Percentiles rank a stretch among this genome's conserved stretches.
Conservation (phyloP, 2,329 filamentous ascomycete genomes). For the Bipolaris cookei region DNA sequence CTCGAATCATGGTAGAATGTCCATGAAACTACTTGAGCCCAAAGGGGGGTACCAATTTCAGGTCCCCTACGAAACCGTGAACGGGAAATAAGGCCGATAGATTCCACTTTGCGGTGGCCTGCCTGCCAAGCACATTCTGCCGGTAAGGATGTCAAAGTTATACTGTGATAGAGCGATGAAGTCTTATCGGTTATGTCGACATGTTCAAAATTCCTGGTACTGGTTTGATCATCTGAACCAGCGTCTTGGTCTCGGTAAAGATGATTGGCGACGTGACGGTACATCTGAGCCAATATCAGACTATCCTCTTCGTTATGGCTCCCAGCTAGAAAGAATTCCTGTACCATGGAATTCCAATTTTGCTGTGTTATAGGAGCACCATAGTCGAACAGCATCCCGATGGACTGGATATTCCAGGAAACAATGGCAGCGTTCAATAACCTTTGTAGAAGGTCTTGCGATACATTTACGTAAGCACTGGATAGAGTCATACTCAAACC, state of each 20-base stretch:
- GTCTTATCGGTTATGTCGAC: too few relatives aligned
- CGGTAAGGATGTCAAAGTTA: background rate
- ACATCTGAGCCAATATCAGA: background rate
- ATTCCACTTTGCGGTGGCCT: background rate
- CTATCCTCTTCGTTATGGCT: too few relatives aligned
- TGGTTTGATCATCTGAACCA: background rate
- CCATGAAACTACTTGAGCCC: background rate
- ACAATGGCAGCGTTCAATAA: background rate
- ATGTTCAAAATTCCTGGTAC: background rate
- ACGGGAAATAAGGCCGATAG: background rate
- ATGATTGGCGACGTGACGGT: background rate
- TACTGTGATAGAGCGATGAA: background rate
- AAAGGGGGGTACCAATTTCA: background rate
- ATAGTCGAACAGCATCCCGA: background rate
- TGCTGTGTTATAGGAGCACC: background rate
- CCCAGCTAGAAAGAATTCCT: too few relatives aligned
- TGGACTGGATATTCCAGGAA: background rate
- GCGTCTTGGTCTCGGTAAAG: background rate
- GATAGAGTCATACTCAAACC: background rate
- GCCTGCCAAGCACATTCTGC: background rate
- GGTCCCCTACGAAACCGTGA: too few relatives aligned
- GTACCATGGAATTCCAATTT: background rate
- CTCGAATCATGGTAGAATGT: too few relatives aligned
- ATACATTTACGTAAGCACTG: too few relatives aligned
- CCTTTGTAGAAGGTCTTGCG: background rate